phyloP scores from a whole-genome alignment of 2,329 filamentous ascomycete species.

The Fusarium subglutinans region DNA sequence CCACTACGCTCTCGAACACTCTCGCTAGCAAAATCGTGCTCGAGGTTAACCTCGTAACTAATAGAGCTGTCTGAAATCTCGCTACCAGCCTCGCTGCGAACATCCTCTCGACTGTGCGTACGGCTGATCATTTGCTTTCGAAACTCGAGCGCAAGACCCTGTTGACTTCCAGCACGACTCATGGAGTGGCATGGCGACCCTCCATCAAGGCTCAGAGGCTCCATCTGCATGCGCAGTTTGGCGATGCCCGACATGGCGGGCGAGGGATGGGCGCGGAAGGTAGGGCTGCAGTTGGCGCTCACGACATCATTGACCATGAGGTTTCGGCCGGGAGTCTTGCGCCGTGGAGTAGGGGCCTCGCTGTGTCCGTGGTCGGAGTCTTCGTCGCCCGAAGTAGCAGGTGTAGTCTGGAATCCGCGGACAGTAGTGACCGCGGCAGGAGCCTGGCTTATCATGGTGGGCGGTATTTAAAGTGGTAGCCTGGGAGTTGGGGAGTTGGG shows the following conservation, averaged over 20 bases:
- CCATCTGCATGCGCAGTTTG: constrained; percentile 82
- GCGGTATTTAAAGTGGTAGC: constrained; percentile 23
- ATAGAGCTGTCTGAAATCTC: constrained; percentile 74
- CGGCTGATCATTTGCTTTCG: constrained; percentile 67
- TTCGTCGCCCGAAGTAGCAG: constrained; percentile 65
- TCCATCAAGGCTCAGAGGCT: constrained; percentile 74
- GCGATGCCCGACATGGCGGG: constrained; percentile 78
- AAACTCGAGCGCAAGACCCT: constrained; percentile 44
- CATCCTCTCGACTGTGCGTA: constrained; percentile 64
- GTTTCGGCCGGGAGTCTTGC: constrained; percentile 49
- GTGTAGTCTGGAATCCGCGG: constrained; percentile 66
- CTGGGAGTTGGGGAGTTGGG: background rate
- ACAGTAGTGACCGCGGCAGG: constrained; percentile 63
- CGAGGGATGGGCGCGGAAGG: constrained; percentile 62
- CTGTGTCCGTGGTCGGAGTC: constrained; percentile 61
- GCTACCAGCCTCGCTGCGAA: constrained; percentile 61
- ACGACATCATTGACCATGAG: constrained; percentile 66
- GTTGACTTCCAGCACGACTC: constrained; percentile 60
- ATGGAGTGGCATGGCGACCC: constrained; percentile 65
- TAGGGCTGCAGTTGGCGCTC: constrained; percentile 71
- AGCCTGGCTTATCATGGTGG: constrained; percentile 57
- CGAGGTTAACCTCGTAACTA: constrained; percentile 85
- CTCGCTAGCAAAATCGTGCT: constrained; percentile 84
- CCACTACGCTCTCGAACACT: constrained; percentile 59
- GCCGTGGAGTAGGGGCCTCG: constrained; percentile 53